A percentile compares a stretch with the other conserved stretches of the same genome.
phyloP scores from a whole-genome alignment of 2,329 filamentous ascomycete genomes.

The Aspergillus transmontanensis region DNA sequence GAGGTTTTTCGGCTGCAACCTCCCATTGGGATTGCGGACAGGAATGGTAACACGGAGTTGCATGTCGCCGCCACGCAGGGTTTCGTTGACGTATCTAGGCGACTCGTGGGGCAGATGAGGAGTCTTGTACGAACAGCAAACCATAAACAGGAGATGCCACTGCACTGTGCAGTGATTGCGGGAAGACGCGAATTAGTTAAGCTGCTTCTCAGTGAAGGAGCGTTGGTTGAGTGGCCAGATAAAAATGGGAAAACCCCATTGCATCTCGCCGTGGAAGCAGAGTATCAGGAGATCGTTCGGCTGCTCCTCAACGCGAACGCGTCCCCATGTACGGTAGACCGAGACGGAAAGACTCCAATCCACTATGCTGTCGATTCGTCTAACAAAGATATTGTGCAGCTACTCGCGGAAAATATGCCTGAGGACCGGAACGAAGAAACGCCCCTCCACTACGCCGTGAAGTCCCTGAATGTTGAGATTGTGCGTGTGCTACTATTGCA shows the following conservation, averaged over 20 bases:
- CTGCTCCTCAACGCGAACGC: neutral
- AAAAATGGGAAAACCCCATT: neutral
- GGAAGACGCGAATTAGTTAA: neutral
- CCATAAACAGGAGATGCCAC: constrained; percentile 1
- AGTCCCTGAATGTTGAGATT: neutral
- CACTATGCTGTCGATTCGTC: neutral
- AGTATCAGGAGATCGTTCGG: neutral
- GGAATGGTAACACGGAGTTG: neutral
- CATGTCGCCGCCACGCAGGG: neutral
- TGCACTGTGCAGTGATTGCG: neutral
- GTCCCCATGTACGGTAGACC: neutral
- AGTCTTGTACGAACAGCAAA: neutral
- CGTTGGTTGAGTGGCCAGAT: neutral
- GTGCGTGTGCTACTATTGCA: neutral
- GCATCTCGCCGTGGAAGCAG: neutral
- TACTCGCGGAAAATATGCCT: neutral
- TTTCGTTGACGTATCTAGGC: neutral
- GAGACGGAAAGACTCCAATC: neutral
- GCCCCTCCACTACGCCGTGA: constrained; percentile 7
- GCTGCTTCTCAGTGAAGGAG: neutral
- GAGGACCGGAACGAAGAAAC: neutral
- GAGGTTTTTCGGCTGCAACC: neutral
- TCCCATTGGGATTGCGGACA: neutral
- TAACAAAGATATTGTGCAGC: neutral
- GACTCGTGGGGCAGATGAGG: neutral